phyloP scores from a whole-genome alignment of 495 filamentous ascomycete genomes.

The Recurvomyces mirabilis region DNA sequence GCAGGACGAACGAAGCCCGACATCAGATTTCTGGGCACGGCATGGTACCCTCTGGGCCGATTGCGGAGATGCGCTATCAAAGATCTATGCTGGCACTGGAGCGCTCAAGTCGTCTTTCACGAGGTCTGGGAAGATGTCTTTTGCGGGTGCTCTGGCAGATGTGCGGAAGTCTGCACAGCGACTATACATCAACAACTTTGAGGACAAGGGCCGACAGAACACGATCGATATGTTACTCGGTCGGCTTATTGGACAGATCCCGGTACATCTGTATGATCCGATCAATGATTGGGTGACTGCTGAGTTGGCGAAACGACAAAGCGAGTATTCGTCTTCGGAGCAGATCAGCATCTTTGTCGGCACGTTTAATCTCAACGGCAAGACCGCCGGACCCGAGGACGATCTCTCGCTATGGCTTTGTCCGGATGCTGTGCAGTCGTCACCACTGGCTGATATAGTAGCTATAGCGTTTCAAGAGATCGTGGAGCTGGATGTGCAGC shows the following conservation, averaged over 20 bases:
- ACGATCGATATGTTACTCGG: slow-evolving; percentile 89
- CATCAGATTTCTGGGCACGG: slow-evolving; percentile 74
- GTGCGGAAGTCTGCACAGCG: slow-evolving; percentile 86
- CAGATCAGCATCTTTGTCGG: slow-evolving; percentile 61
- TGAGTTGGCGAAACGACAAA: slow-evolving; percentile 53
- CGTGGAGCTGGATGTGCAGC: slow-evolving; percentile 88
- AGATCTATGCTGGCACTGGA: slow-evolving; percentile 93
- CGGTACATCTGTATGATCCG: slow-evolving; percentile 82
- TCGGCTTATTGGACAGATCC: slow-evolving; percentile 66
- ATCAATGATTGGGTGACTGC: slow-evolving; percentile 77
- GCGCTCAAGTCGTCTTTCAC: slow-evolving; percentile 94
- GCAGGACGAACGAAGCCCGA: slow-evolving; percentile 45
- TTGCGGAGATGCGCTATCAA: slow-evolving; percentile 87
- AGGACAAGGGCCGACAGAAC: slow-evolving; percentile 82
- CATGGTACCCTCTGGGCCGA: slow-evolving; percentile 96
- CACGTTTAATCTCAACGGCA: slow-evolving; percentile 91
- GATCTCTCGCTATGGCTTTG: slow-evolving; percentile 82
- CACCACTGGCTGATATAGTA: slow-evolving; percentile 62
- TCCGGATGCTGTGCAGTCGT: slow-evolving; percentile 38
- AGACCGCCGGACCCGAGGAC: slow-evolving; percentile 57
- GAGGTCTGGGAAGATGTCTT: slow-evolving; percentile 88
- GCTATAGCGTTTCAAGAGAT: slow-evolving; percentile 96
- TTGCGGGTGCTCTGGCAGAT: slow-evolving; percentile 90
- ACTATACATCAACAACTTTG: slow-evolving; percentile 93
- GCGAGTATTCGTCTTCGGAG: slow-evolving; percentile 39